Evolutionary conservation across 768 basidiomycete genomes (phyloP).

Genomic region (Kwoniella europaea): DNA sequence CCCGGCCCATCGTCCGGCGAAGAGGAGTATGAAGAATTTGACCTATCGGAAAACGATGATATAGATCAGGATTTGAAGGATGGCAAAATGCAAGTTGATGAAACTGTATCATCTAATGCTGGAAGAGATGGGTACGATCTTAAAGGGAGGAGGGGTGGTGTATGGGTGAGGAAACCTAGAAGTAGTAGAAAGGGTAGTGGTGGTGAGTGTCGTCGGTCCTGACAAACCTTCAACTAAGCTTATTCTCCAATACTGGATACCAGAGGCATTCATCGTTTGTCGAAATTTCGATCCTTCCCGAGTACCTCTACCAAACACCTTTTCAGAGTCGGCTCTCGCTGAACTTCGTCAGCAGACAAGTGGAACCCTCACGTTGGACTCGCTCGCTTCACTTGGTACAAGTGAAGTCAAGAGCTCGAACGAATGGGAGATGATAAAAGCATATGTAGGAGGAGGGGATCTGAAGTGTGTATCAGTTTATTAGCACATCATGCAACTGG

Average conservation of each 20-base stretch:
- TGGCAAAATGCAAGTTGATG: background rate
- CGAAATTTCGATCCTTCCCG: conserved; percentile 56
- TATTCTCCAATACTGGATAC: background rate
- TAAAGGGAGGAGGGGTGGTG: conserved; percentile 55
- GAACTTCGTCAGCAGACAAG: conserved; percentile 33
- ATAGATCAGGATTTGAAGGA: conserved; percentile 10
- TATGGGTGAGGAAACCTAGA: conserved; percentile 61
- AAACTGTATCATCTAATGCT: background rate
- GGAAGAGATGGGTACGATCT: conserved; percentile 39
- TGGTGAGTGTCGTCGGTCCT: conserved; percentile 48
- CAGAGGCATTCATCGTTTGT: conserved; percentile 61
- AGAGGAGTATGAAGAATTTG: conserved; percentile 28
- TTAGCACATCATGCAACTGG: background rate
- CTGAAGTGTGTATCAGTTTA: conserved; percentile 42
- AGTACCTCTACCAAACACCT: conserved; percentile 44
- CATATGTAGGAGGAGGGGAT: conserved; percentile 52
- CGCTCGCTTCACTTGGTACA: conserved; percentile 35
- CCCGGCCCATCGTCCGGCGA: conserved; percentile 29
- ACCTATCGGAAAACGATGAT: conserved; percentile 16
- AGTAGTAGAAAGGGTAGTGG: conserved; percentile 60
- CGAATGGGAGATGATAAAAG: conserved; percentile 52
- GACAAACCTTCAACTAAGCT: background rate
- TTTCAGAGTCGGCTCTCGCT: conserved; percentile 36
- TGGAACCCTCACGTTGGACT: conserved; percentile 51
- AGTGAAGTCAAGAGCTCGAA: conserved; percentile 2